Base-by-base conservation (phyloP, 2,329 filamentous ascomycete genomes). In the Alternaria novae-zelandiae region DNA sequence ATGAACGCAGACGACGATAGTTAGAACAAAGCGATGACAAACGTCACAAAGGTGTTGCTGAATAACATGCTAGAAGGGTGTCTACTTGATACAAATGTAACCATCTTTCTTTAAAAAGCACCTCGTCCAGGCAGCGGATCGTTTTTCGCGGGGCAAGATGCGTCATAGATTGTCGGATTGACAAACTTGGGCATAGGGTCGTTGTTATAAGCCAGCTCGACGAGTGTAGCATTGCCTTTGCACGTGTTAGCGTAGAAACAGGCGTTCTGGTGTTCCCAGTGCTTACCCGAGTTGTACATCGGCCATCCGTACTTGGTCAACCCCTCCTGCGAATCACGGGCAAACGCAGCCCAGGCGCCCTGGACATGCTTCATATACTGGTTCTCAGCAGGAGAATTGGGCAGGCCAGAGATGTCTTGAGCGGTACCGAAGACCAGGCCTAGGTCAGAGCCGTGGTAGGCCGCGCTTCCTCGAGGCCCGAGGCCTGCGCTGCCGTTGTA, bases 391-490 rank as follows among this genome's bases (percentile, higher is more conserved):
- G 60, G 43, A 12, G 69, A 68, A n/a, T 71, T 66, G 10, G 63
- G 21, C 13, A 74, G 47, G 21, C 75, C 65, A 50, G 72, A 68
- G 25, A 78, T 67, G 45, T 76, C 63, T 41, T 59, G 53, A 54
- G 74, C 59, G 59, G 74, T 74, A n/a, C 78, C 78, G 54, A 80
- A 80, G 9, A 81, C 63, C 61, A 78, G 70, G 28, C 71, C 71
- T 12, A 81, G 66, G 49, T 81, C 80, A 20, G 73, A 70, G 7
- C 72, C 76, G 49, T 82, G 80, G 55, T 80, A 82, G 12, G 79
- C 76, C 4, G 73, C 78, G 56, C 77, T 74, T 54, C 78, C 78
- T 47, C 57, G 67, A 13, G 70, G 60, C 6, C 68, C 65, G 11
- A 75, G 65, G 13, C 73, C 71, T 30, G 70, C 71, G 56, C 60